These are phyloP conservation scores for Nephelium lappaceum DNA, from an alignment of 345 rosid species.

Conservation along the genomic window DNA sequence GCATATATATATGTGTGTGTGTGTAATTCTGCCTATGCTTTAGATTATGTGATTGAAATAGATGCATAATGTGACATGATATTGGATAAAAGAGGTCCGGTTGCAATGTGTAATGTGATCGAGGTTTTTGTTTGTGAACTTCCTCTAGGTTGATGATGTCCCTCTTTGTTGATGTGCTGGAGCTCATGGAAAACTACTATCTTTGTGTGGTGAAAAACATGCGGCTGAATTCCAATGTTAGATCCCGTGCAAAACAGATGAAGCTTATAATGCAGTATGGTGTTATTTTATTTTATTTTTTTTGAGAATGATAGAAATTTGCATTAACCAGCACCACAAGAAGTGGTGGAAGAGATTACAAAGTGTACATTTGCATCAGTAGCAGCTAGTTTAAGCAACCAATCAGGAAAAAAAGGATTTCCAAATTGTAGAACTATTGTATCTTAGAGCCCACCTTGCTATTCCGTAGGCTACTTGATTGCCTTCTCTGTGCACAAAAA, in stretches of 20 bases:
- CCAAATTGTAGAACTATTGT: too few species aligned
- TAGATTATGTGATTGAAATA: neutral
- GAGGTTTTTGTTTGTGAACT: slow-evolving; percentile 10
- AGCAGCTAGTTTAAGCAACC: too few species aligned
- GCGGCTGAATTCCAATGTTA: slow-evolving; percentile 57
- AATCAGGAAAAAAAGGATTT: too few species aligned
- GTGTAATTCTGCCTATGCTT: neutral
- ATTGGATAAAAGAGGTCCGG: neutral
- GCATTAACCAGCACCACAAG: too few species aligned
- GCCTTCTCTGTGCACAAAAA: too few species aligned
- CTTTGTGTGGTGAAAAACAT: slow-evolving; percentile 62
- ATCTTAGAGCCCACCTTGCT: too few species aligned
- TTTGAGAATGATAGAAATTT: too few species aligned
- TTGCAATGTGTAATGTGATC: neutral
- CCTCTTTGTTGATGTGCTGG: slow-evolving; percentile 58
- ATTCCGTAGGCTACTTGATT: too few species aligned
- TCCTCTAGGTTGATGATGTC: slow-evolving; percentile 65
- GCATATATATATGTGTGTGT: too few species aligned
- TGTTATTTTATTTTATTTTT: too few species aligned
- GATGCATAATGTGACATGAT: neutral
- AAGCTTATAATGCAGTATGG: slow-evolving; percentile 87
- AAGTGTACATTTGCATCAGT: too few species aligned
- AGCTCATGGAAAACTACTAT: slow-evolving; percentile 61
- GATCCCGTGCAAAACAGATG: slow-evolving; percentile 68
- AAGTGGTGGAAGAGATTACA: too few species aligned